Evolutionary conservation across 1,284 basidiomycete genomes (phyloP).

Genomic region (Taiwanofungus camphoratus): DNA sequence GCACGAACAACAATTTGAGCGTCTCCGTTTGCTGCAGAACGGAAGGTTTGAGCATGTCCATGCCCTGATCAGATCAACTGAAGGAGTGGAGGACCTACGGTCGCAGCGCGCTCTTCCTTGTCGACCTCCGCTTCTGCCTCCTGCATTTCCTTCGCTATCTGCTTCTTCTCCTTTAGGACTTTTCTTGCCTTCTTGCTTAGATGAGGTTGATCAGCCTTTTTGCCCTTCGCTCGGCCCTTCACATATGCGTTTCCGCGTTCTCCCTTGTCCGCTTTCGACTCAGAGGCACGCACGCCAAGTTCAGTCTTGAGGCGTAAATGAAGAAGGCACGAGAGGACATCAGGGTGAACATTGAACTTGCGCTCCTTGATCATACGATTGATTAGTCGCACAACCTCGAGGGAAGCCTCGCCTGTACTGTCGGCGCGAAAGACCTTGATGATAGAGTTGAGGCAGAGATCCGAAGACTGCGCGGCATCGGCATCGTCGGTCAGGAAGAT

Average conservation of each 20-base stretch:
- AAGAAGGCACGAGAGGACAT: conserved; percentile 82
- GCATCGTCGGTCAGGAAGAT: too few relatives aligned
- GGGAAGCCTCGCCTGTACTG: conserved; percentile 71
- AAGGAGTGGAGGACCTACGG: conserved; percentile 41
- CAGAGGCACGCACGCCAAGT: conserved; percentile 73
- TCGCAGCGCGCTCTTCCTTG: conserved; percentile 81
- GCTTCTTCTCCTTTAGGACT: conserved; percentile 76
- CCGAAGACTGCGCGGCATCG: conserved; percentile 66
- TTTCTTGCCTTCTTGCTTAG: conserved; percentile 86
- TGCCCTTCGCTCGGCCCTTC: conserved; percentile 56
- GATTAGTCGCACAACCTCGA: conserved; percentile 87
- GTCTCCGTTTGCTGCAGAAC: conserved; percentile 87
- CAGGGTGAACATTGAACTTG: conserved; percentile 85
- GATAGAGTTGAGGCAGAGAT: conserved; percentile 78
- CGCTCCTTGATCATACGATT: conserved; percentile 97
- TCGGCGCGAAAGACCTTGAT: conserved; percentile 81
- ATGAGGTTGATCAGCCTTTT: conserved; percentile 60
- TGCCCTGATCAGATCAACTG: conserved; percentile 6
- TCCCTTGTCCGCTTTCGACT: conserved; percentile 57
- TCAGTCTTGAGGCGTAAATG: conserved; percentile 88
- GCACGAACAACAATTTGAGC: conserved; percentile 93
- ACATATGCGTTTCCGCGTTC: conserved; percentile 34
- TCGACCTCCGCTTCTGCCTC: conserved; percentile 96
- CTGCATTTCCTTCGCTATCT: conserved; percentile 83
- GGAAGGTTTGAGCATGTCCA: conserved; percentile 11